Evolutionary conservation across 2,329 filamentous ascomycete species (phyloP).

Genomic region (Septoria linicola): DNA sequence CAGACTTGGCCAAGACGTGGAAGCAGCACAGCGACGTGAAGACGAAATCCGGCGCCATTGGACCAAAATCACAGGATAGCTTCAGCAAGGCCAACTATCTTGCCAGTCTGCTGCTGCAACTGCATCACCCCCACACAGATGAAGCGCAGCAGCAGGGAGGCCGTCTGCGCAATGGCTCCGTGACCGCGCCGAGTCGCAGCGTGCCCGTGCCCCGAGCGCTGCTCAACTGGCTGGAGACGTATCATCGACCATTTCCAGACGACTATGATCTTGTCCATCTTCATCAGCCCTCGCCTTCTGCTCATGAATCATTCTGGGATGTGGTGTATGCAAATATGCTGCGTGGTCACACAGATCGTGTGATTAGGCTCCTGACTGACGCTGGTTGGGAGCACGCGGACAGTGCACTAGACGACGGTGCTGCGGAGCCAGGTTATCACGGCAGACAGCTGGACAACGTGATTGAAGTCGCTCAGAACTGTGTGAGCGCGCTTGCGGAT

Average conservation of each 20-base stretch:
- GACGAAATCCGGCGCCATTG: slow-evolving; percentile 36
- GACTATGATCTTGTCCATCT: slow-evolving; percentile 65
- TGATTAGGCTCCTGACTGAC: slow-evolving; percentile 65
- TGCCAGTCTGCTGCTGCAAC: slow-evolving; percentile 71
- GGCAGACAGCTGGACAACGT: slow-evolving; percentile 77
- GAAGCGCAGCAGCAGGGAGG: slow-evolving; percentile 24
- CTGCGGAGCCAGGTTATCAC: slow-evolving; percentile 66
- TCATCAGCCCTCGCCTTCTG: slow-evolving; percentile 69
- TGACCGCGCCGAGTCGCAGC: slow-evolving; percentile 9
- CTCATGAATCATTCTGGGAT: slow-evolving; percentile 81
- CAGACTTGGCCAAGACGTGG: slow-evolving; percentile 35
- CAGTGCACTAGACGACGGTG: slow-evolving; percentile 57
- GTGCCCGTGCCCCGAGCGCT: slow-evolving; percentile 67
- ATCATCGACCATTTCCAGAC: slow-evolving; percentile 70
- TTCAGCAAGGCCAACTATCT: slow-evolving; percentile 75
- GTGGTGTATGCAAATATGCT: slow-evolving; percentile 71
- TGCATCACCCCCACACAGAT: slow-evolving; percentile 66
- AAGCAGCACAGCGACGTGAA: slow-evolving; percentile 24
- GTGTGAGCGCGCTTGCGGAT: slow-evolving; percentile 66
- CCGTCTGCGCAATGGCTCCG: slow-evolving; percentile 3
- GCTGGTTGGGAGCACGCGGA: slow-evolving; percentile 78
- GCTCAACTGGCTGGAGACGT: slow-evolving; percentile 75
- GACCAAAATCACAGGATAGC: slow-evolving; percentile 53
- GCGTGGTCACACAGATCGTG: slow-evolving; percentile 69
- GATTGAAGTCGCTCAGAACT: slow-evolving; percentile 61